Base-by-base conservation (phyloP, 768 basidiomycete genomes). In the Lentinula detonsa region DNA sequence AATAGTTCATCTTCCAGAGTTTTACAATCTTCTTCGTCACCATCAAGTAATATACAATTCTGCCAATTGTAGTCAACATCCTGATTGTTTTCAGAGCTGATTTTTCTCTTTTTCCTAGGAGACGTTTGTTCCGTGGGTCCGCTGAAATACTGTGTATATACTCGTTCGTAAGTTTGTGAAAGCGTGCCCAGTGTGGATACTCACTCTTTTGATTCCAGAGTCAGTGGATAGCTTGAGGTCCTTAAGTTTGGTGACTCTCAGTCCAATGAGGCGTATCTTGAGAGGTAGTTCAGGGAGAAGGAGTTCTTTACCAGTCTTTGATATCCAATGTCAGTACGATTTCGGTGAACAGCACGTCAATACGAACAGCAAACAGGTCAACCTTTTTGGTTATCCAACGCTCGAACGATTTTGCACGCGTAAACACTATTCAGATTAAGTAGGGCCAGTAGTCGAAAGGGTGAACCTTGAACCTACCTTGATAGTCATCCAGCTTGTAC, bases 401-500 rank as follows among this genome's bases (percentile, higher is more conserved):
- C 64, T 85, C 78, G 43, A 88, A 83, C 1, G 93, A 91, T 70
- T 87, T 88, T 4, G 95, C 90, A 35, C 95, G 85, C 15, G 92
- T 93, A 67, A 89, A 88, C 0, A 88, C 88, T 90, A 53, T 5
- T 48, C 37, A 57, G 9, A 15, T 57, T 15, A n/a, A n/a, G n/a
- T n/a, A 57, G 42, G 13, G 13, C 5, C 16, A n/a, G 18, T 18
- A 28, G 9, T 28, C 11, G 31, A 28, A 35, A 45, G 21, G 21
- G 16, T 21, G 18, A 37, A 37, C 10, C 23, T 59, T 23, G 50
- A 28, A 16, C 67, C 1, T 61, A 86, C 92, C 87, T 78, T 96
- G 85, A 71, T 87, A 98, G 1, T 87, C 94, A 69, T 95, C 88
- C 37, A 93, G 81, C 75, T 99, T 99, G 71, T 88, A 95, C 71